Evolutionary conservation across 2,329 filamentous ascomycete species (phyloP).

Genomic region (Hirsutella thompsonii): DNA sequence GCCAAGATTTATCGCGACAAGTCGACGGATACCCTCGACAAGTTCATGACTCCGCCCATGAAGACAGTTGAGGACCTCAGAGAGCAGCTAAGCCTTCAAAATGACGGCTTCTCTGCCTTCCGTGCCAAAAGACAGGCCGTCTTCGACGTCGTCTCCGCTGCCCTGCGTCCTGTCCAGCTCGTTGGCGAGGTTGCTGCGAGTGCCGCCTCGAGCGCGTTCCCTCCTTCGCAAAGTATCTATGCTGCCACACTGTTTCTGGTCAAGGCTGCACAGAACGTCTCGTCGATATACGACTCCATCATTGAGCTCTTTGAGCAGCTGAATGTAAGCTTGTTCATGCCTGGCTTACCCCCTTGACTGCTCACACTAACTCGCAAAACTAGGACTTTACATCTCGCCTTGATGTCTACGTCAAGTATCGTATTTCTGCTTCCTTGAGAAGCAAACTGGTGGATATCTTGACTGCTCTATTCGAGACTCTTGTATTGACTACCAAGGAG

Average conservation of each 20-base stretch:
- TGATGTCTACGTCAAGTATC: constrained; percentile 24
- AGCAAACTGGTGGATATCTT: constrained; percentile 28
- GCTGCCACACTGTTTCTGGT: constrained; percentile 29
- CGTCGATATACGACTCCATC: constrained; percentile 30
- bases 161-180: constrained; percentile 23
- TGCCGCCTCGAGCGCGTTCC: constrained; percentile 23
- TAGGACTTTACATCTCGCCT: constrained; percentile 29
- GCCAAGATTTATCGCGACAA: constrained; percentile 18
- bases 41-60: constrained; percentile 20
- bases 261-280: constrained; percentile 29
- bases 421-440: constrained; percentile 23
- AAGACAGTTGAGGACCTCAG: constrained; percentile 18
- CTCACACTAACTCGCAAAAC: neutral
- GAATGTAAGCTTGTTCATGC: constrained; percentile 12
- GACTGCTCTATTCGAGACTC: constrained; percentile 29
- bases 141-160: constrained; percentile 18
- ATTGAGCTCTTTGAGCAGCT: constrained; percentile 28
- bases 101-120: constrained; percentile 22
- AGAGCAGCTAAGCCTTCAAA: constrained; percentile 18
- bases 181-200: constrained; percentile 25
- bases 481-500: constrained; percentile 28
- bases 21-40: constrained; percentile 14
- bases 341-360: neutral
- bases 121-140: constrained; percentile 20
- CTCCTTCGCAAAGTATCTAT: constrained; percentile 27